Evolutionary conservation across 495 filamentous ascomycete species (phyloP), one percentile per base, ranked within the genome.

Genomic region (Hypoxylon crocopeplum): DNA sequence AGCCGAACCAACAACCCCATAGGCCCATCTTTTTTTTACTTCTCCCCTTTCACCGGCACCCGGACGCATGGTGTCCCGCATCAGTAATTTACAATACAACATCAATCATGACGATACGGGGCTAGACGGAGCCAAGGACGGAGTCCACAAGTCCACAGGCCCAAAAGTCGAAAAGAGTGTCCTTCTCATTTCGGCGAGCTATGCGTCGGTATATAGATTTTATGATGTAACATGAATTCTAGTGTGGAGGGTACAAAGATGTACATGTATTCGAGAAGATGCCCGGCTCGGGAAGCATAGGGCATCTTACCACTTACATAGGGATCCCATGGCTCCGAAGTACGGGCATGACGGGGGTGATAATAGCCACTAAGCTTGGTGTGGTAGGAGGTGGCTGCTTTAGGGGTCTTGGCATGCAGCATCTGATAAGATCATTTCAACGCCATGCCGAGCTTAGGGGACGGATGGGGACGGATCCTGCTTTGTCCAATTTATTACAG

Each of bases 381-480:
- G 27, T 40, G 55, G 63, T 57, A 58, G 63, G 58, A 48, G 25
- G 49, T 47, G 22, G 38, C 48, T 40, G 40, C 49, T 51, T 65
- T 36, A 17, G 45, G 25, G 44, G 50, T 32, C 66, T 66, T 69
- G 62, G 66, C 58, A 59, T 62, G 68, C 65, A 66, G 65, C 57
- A 66, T 68, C 68, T 59, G 68, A 70, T 70, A 70, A 70, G 68
- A 70, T 70, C 50, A 64, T 62, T 68, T 25, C 30, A 20, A 29
- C 38, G 44, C 49, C 25, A 56, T 49, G 21, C 12, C 41, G 48
- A 54, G 47, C 45, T 61, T 42, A 4, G 24, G 8, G 52, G 42
- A 13, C 21, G 42, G 15, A 7, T 16, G 15, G 6, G 8, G 34
- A 13, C 39, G 27, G 59, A 44, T 38, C 53, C 10, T 29, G 36